Evolutionary conservation across 306 rosid genomes (phyloP).

Genomic region (Prunus davidiana): DNA sequence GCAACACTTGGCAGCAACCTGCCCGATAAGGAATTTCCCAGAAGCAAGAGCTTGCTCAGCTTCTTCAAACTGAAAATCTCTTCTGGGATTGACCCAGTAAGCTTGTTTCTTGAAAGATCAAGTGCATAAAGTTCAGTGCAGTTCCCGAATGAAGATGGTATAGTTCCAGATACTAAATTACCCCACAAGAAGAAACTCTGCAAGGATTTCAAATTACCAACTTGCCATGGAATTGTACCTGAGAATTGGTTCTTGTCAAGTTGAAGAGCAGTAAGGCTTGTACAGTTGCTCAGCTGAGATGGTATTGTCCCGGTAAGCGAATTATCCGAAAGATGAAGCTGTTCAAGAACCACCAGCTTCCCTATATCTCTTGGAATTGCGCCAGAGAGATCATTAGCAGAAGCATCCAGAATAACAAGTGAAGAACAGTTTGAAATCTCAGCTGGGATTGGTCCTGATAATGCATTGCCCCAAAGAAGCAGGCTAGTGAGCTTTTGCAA

Average conservation of each 20-base stretch:
- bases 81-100: slow-evolving; percentile 86
- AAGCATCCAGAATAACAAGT: slow-evolving; percentile 72
- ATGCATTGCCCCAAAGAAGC: slow-evolving; percentile 77
- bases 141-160: slow-evolving; percentile 85
- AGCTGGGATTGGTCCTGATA: slow-evolving; percentile 73
- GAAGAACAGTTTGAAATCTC: slow-evolving; percentile 87
- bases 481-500: slow-evolving; percentile 79
- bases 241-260: slow-evolving; percentile 91
- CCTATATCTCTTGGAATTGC: slow-evolving; percentile 75
- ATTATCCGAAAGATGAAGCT: slow-evolving; percentile 90
- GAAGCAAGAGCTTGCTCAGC: slow-evolving; percentile 91
- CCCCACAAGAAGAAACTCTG: slow-evolving; percentile 95
- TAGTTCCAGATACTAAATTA: slow-evolving; percentile 75
- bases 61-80: slow-evolving; percentile 88
- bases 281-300: slow-evolving; percentile 82
- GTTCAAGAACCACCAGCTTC: slow-evolving; percentile 71
- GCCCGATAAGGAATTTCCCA: slow-evolving; percentile 85
- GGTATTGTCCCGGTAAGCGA: slow-evolving; percentile 65
- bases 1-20: slow-evolving; percentile 62
- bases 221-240: slow-evolving; percentile 78
- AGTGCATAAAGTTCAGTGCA: slow-evolving; percentile 87
- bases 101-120: slow-evolving; percentile 92
- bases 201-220: slow-evolving; percentile 64
- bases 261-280: slow-evolving; percentile 84
- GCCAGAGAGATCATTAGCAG: slow-evolving; percentile 76